Conservation (phyloP, 169 alveolate species). For the Eimeria falciformis region DNA sequence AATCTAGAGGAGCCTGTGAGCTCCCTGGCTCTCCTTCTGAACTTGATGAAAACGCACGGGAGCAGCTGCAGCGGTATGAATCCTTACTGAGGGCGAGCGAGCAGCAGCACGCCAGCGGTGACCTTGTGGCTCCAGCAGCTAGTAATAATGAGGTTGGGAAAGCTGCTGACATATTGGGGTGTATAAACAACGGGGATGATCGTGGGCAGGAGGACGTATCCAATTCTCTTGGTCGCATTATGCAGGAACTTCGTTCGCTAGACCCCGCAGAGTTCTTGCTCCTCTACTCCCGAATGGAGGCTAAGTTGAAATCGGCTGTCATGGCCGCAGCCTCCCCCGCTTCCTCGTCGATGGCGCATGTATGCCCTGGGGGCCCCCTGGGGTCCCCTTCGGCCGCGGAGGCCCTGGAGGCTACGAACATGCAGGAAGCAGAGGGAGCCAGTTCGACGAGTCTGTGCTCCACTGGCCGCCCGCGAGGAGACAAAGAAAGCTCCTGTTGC, state of each 20-base stretch:
- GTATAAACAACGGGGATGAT: background rate
- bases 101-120: background rate
- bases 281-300: constrained; percentile 44
- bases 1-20: too few species aligned
- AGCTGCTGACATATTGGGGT: too few species aligned
- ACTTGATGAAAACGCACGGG: background rate
- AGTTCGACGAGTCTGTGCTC: background rate
- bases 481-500: background rate
- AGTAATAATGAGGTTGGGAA: background rate
- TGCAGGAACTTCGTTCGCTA: constrained; percentile 33
- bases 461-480: background rate
- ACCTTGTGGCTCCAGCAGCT: background rate
- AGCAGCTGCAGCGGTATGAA: background rate
- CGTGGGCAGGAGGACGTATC: background rate
- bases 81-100: background rate
- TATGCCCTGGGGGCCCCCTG: background rate
- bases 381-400: too few species aligned
- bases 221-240: constrained; percentile 35
- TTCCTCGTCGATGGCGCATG: too few species aligned
- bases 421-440: background rate
- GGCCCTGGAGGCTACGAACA: background rate
- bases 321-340: constrained; percentile 24
- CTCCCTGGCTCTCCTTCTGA: background rate
- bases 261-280: constrained; percentile 67
- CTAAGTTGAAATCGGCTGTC: constrained; percentile 19